Conservation (phyloP, 441 rosid genomes). For the Erysimum pusillum region DNA sequence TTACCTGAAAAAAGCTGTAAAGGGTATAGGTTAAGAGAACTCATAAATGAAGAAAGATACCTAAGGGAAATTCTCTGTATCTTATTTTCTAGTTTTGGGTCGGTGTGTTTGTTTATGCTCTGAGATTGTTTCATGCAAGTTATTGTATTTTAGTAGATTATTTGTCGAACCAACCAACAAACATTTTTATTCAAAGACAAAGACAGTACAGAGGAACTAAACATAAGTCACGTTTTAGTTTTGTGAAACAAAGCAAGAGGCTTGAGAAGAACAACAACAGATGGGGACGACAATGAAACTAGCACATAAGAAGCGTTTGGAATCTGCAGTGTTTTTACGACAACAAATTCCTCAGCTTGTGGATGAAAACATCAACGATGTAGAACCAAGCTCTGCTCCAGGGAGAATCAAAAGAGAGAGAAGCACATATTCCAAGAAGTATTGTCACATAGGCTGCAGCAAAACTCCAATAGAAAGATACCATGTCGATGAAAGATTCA, state of each 20-base stretch:
- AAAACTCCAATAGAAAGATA: slow-evolving; percentile 34
- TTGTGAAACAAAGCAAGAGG: too few species aligned
- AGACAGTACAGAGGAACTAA: too few species aligned
- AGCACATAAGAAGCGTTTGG: too few species aligned
- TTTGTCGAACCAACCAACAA: neutral
- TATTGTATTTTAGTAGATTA: slow-evolving; percentile 1
- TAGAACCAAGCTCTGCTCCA: slow-evolving; percentile 7
- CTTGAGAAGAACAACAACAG: too few species aligned
- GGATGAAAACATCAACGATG: neutral
- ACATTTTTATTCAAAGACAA: neutral
- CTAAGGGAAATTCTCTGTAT: slow-evolving; percentile 13
- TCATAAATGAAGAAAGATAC: neutral
- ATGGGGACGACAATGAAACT: neutral
- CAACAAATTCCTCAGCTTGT: neutral
- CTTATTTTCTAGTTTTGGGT: neutral
- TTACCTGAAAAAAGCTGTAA: slow-evolving; percentile 12
- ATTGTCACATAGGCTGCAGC: slow-evolving; percentile 11
- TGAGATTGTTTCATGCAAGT: slow-evolving; percentile 7
- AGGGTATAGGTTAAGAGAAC: slow-evolving; percentile 8
- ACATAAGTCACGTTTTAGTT: too few species aligned
- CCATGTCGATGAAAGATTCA: slow-evolving; percentile 26
- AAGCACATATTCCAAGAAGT: slow-evolving; percentile 10
- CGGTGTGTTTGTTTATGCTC: neutral
- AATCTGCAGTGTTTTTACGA: too few species aligned
- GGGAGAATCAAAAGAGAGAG: slow-evolving; percentile 26